Evolutionary conservation across 1,284 basidiomycete species (phyloP), one percentile per base, ranked within the genome.

Genomic region (Boletus semigastroideus): DNA sequence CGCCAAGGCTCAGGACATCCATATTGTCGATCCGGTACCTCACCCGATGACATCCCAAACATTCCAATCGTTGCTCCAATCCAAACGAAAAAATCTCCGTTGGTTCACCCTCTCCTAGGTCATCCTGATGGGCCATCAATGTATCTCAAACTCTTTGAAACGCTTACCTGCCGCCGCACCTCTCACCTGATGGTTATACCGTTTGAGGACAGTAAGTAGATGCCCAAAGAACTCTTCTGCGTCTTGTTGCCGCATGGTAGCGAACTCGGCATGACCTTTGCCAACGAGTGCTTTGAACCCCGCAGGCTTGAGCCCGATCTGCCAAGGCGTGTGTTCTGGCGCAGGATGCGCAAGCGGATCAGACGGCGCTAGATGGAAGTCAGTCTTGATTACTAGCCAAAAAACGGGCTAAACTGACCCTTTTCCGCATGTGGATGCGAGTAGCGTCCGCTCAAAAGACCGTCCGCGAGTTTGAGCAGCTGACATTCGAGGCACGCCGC

Each of bases 191-290:
- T 86, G 83, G 42, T 82, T 73, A 61, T 90, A 79, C 57, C 84
- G 72, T 46, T 91, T 78, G 14, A 97, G 72, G 16, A 82, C 77
- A 4, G 81, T 83, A 47, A 98, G 64, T 10, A 98, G 73, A 70
- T 96, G 84, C 49, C 84, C 80, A 54, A 99, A 79, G 73, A 99
- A 99, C 71, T 99, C 96, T 65, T 98, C 94, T 1, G 95, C 86
- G 65, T 99, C 96, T 69, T 99, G 96, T 71, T 99, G 95, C 41
- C 85, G 82, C 95, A 98, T 98, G 17, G 94, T 98, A 30, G 91
- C 80, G 65, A 99, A 99, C 72, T 98, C 96, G 46, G 85, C 83
- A 65, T 99, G 96, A 1, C 93, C 94, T 62, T 90, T 91, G 4
- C 96, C 96, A 34, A 98, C 82, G 14, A 98, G 80, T 1, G 84